Evolutionary conservation across 2,329 filamentous ascomycete genomes (phyloP).

Genomic region (Sporothrix protearum): DNA sequence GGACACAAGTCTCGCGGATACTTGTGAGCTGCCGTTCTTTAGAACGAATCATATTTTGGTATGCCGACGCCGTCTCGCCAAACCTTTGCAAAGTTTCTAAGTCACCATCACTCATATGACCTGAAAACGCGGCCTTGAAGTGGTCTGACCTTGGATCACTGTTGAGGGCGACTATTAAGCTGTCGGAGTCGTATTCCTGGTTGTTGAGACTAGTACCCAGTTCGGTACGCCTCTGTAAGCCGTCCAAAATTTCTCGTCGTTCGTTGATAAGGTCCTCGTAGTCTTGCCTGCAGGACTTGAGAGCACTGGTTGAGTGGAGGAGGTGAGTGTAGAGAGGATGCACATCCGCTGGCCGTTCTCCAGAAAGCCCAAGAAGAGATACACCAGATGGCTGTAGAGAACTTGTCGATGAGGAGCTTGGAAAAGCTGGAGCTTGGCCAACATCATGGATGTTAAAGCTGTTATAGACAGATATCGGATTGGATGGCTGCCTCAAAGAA

Average conservation of each 20-base stretch:
- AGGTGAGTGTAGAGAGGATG: constrained; percentile 49
- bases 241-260: constrained; percentile 40
- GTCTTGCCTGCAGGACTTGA: constrained; percentile 49
- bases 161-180: constrained; percentile 34
- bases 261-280: constrained; percentile 43
- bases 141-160: constrained; percentile 28
- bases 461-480: neutral
- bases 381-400: constrained; percentile 12
- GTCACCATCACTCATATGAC: constrained; percentile 38
- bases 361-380: constrained; percentile 33
- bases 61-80: constrained; percentile 26
- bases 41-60: neutral
- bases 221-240: constrained; percentile 32
- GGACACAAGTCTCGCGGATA: constrained; percentile 41
- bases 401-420: neutral
- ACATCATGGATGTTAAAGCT: neutral
- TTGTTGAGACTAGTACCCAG: constrained; percentile 23
- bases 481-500: neutral
- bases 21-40: neutral
- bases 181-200: constrained; percentile 38
- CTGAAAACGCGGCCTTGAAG: constrained; percentile 27
- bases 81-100: constrained; percentile 46
- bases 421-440: neutral
- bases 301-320: constrained; percentile 43
- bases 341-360: constrained; percentile 34